These are phyloP conservation scores for Diplodia seriata DNA, from an alignment of 2,329 filamentous ascomycete genomes.

Conservation along the genomic window DNA sequence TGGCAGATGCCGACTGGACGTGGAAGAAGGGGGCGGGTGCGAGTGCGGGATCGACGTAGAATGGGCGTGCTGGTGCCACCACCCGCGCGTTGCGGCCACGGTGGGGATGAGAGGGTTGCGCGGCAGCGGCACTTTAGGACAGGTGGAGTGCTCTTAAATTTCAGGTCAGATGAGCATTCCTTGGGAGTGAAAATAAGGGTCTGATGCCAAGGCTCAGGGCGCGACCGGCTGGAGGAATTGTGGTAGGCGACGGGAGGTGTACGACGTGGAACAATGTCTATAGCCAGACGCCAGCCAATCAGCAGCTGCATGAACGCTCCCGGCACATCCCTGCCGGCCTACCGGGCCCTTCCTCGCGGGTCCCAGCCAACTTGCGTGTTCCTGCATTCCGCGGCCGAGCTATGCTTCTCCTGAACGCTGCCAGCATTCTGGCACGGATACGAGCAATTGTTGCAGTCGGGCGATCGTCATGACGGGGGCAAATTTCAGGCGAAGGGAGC, in stretches of 20 bases:
- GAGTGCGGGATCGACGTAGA: conserved; percentile 20
- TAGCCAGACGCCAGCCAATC: conserved; percentile 4
- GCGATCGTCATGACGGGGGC: conserved; percentile 25
- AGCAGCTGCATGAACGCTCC: not conserved
- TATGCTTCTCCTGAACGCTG: conserved; percentile 11
- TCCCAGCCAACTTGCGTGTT: conserved; percentile 8
- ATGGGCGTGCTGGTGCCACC: conserved; percentile 5
- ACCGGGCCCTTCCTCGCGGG: conserved; percentile 17
- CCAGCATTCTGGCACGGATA: conserved; percentile 9
- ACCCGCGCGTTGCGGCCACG: not conserved
- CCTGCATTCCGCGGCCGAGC: conserved; percentile 10
- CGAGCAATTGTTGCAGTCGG: not conserved
- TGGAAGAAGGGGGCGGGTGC: conserved; percentile 24
- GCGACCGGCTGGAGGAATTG: not conserved
- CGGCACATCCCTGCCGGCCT: conserved; percentile 5
- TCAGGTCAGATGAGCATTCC: conserved; percentile 10
- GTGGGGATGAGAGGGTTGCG: not conserved
- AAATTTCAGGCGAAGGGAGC: conserved; percentile 17
- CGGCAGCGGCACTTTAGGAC: conserved; percentile 1
- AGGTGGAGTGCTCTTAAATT: conserved; percentile 2
- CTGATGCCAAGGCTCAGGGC: not conserved
- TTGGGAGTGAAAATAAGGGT: conserved; percentile 6
- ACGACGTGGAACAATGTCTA: not conserved
- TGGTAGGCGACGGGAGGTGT: conserved; percentile 2
- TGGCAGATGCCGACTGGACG: conserved; percentile 30